phyloP scores from a whole-genome alignment of 306 rosid genomes.

The Bauhinia variegata region DNA sequence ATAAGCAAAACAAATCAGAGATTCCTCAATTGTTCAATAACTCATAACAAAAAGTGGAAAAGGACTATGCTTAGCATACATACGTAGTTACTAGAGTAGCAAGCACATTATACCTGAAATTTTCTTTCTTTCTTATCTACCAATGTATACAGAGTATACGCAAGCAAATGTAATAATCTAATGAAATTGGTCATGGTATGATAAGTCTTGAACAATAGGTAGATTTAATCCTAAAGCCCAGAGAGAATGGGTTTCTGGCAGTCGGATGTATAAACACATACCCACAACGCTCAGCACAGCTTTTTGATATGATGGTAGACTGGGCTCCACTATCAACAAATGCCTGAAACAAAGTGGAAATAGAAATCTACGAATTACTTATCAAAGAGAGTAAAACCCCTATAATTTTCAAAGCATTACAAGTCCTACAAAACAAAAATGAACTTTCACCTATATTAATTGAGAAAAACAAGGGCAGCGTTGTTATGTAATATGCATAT shows the following conservation, averaged over 20 bases:
- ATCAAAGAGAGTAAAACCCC: conserved; percentile 16
- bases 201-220: conserved; percentile 23
- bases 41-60: not conserved
- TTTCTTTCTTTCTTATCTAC: not conserved
- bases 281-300: conserved; percentile 97
- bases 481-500: conserved; percentile 1
- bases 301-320: conserved; percentile 95
- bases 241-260: conserved; percentile 6
- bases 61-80: no score
- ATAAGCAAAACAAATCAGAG: not conserved
- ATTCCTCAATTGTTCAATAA: not conserved
- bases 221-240: not conserved
- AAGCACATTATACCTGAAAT: not conserved
- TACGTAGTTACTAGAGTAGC: no score
- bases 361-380: not conserved
- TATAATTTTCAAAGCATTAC: not conserved
- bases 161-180: conserved; percentile 4
- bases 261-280: conserved; percentile 48
- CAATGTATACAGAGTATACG: not conserved
- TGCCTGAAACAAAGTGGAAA: conserved; percentile 64
- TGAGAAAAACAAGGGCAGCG: not conserved
- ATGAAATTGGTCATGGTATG: conserved; percentile 11
- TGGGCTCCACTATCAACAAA: conserved; percentile 99
- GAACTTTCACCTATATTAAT: not conserved
- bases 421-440: not conserved